These are phyloP conservation scores for Graphilbum sp. DNA, from an alignment of 2,329 filamentous ascomycete species.

Conservation along the genomic window DNA sequence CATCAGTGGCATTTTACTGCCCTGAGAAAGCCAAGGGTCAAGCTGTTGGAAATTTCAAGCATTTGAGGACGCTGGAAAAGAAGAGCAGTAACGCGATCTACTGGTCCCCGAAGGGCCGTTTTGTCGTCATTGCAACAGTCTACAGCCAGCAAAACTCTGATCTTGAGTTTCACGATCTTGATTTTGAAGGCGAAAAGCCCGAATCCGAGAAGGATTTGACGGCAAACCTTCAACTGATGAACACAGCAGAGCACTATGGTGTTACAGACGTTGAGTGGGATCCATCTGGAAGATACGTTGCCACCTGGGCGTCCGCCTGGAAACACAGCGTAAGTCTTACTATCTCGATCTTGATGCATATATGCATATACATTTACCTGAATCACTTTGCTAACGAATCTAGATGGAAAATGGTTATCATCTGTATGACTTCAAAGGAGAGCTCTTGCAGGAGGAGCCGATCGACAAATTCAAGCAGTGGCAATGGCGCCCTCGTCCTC, in stretches of 20 bases:
- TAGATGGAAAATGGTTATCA: slow-evolving; percentile 99
- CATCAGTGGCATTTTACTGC: slow-evolving; percentile 87
- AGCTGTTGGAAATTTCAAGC: slow-evolving; percentile 83
- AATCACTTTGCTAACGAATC: background rate
- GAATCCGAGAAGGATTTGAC: slow-evolving; percentile 87
- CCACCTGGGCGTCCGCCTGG: slow-evolving; percentile 86
- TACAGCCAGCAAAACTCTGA: slow-evolving; percentile 87
- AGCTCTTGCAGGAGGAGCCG: slow-evolving; percentile 73
- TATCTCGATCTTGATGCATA: background rate
- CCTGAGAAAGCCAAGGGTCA: slow-evolving; percentile 83
- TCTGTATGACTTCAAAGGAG: slow-evolving; percentile 90
- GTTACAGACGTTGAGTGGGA: slow-evolving; percentile 98
- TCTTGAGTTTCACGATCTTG: slow-evolving; percentile 92
- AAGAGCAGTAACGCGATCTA: slow-evolving; percentile 99
- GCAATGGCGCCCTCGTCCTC: slow-evolving; percentile 79
- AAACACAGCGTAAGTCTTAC: slow-evolving; percentile 70
- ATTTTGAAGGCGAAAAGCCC: slow-evolving; percentile 93
- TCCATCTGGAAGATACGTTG: slow-evolving; percentile 84
- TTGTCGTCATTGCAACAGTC: slow-evolving; percentile 87
- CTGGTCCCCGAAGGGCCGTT: slow-evolving; percentile 92
- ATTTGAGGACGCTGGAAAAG: slow-evolving; percentile 88
- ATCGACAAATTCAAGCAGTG: slow-evolving; percentile 98
- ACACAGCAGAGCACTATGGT: slow-evolving; percentile 86
- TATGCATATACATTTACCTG: background rate
- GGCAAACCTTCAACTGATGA: slow-evolving; percentile 90